Percentiles rank a stretch among this genome's conserved stretches.
phyloP scores from a whole-genome alignment of 2,329 filamentous ascomycete species.

The Keithomyces neogunnii region DNA sequence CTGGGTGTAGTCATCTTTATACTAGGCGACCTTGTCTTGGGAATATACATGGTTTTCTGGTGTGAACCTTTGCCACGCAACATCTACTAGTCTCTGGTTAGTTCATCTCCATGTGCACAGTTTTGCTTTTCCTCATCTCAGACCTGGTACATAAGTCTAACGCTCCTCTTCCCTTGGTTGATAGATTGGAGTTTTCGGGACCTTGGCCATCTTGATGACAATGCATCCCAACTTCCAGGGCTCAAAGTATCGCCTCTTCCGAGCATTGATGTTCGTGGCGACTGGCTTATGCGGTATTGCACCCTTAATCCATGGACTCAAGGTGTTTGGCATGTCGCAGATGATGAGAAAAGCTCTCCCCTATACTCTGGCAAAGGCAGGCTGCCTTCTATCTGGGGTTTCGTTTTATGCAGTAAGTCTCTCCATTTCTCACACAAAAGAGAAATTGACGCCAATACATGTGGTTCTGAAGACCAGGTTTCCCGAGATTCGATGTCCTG shows the following conservation, averaged over 20 bases:
- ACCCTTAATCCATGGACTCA: constrained; percentile 28
- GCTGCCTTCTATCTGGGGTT: constrained; percentile 27
- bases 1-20: constrained; percentile 14
- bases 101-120: constrained; percentile 9
- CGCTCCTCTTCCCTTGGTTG: constrained; percentile 2
- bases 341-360: constrained; percentile 18
- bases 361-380: constrained; percentile 20
- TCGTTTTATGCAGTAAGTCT: constrained; percentile 28
- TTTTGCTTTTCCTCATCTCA: constrained; percentile 2
- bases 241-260: constrained; percentile 21
- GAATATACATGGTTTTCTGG: constrained; percentile 19
- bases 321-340: constrained; percentile 23
- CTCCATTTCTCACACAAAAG: constrained; percentile 4
- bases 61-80: constrained; percentile 16
- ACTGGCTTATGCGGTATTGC: constrained; percentile 27
- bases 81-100: constrained; percentile 20
- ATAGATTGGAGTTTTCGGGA: constrained; percentile 12
- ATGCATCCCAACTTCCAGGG: constrained; percentile 24
- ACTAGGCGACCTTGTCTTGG: constrained; percentile 14
- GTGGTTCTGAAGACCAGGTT: constrained; percentile 7
- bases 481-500: constrained; percentile 31
- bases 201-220: constrained; percentile 23
- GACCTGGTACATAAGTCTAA: constrained; percentile 6
- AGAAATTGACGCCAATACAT: constrained; percentile 10
- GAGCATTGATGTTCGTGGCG: constrained; percentile 24